A percentile compares a stretch with the other conserved stretches of the same genome.
Conservation (phyloP, 1,139 yeast genomes). For the Pneumocystis oryctolagi region DNA sequence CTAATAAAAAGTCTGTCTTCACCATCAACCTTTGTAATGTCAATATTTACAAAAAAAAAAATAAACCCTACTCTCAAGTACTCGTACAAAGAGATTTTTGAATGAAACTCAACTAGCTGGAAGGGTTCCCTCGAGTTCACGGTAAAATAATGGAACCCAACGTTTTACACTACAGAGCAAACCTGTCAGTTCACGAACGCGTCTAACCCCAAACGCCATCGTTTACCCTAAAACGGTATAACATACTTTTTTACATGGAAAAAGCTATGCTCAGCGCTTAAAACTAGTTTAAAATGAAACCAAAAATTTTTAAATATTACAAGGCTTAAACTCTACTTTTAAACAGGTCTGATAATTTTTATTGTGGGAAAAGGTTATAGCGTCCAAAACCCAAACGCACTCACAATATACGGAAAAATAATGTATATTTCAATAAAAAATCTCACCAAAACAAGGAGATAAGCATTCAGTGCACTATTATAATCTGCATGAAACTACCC, state of each 20-base stretch:
- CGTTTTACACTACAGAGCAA: background rate
- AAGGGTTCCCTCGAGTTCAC: background rate
- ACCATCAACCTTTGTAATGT: background rate
- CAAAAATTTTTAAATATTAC: background rate
- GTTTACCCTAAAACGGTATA: background rate
- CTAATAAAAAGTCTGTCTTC: background rate
- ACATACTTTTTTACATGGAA: background rate
- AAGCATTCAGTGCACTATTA: background rate
- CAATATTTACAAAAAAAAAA: background rate
- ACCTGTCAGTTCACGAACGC: background rate
- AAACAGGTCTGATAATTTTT: background rate
- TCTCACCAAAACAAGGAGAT: background rate
- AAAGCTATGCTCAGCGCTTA: background rate
- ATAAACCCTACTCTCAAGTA: background rate
- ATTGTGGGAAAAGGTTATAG: background rate
- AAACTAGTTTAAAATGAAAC: background rate
- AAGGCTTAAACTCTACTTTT: background rate
- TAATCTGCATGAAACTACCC: background rate
- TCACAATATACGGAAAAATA: background rate
- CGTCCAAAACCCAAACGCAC: background rate
- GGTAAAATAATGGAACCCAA: background rate
- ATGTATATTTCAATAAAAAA: background rate
- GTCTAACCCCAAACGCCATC: background rate
- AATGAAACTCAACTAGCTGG: background rate
- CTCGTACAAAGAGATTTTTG: background rate